Evolutionary conservation across 2,329 filamentous ascomycete genomes (phyloP).

Genomic region (Pseudogymnoascus pannorum): DNA sequence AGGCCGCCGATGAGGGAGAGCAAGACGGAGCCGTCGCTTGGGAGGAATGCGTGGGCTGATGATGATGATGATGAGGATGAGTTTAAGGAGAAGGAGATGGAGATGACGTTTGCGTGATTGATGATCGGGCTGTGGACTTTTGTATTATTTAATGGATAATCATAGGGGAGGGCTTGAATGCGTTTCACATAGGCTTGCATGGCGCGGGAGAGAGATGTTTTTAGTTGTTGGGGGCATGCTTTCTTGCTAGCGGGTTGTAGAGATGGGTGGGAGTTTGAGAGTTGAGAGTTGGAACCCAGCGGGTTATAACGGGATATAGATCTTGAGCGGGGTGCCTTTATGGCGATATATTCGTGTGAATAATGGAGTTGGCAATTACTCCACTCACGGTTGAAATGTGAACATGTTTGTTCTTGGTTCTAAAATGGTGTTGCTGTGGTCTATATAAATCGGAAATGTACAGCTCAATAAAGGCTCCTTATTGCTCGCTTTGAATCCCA

Average conservation of each 20-base stretch:
- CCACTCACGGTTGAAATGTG: background rate
- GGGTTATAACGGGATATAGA: background rate
- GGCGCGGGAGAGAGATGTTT: background rate
- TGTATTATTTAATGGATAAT: conserved; percentile 8
- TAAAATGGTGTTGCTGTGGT: background rate
- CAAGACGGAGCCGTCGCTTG: conserved; percentile 18
- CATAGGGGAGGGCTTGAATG: background rate
- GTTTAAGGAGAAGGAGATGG: conserved; percentile 66
- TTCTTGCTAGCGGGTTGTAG: background rate
- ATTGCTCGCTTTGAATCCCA: background rate
- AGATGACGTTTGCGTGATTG: conserved; percentile 62
- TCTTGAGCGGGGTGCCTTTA: background rate
- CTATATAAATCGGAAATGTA: background rate
- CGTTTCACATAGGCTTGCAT: conserved; percentile 1
- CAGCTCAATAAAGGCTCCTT: background rate
- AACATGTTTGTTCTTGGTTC: background rate
- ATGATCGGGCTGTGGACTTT: background rate
- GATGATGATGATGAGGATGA: conserved; percentile 60
- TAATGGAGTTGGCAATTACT: background rate
- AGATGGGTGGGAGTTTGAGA: background rate
- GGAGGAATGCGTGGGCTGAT: conserved; percentile 63
- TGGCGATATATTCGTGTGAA: conserved; percentile 2
- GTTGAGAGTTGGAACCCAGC: background rate
- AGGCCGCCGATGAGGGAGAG: conserved; percentile 20
- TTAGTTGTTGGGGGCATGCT: background rate